Evolutionary conservation across 495 filamentous ascomycete genomes (phyloP), one percentile per base, ranked within the genome.

Genomic region (Pseudevernia furfuracea): DNA sequence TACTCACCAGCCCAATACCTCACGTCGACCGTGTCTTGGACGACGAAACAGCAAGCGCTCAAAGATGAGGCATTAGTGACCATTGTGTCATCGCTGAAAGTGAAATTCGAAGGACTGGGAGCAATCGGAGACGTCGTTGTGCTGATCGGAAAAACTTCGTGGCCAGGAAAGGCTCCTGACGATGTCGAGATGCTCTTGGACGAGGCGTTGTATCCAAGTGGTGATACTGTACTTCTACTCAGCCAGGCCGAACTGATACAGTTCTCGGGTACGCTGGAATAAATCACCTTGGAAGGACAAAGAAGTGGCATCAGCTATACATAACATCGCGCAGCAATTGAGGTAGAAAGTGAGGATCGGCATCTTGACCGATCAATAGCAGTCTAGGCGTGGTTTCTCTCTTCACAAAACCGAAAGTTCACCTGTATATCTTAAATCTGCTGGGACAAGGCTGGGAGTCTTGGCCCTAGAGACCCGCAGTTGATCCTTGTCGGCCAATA

Each of bases 11-110:
- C 25, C 65, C 65, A 67, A 49, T 63, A 67, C 36, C 65, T 63
- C 12, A 58, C 62, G 15, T 67, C 43, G 25, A 67, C 25, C 9
- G 59, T 59, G 37, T 66, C 60, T 58, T 66, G 64, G 15, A 66
- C 64, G n/a, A 66, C 49, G 12, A 66, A 66, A 44, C 64, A 66
- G n/a, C 64, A 66, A 37, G 28, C 19, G 3, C 21, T 30, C 25
- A 4, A 36, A 30, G 52, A 36, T 17, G 57, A 32, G 15, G 63
- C 55, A 21, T 38, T 60, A 6, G 30, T 65, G 41, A 21, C 41
- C 19, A 21, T 4, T 3, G 41, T 44, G 15, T 44, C 41, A 21
- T 44, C 21, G 3, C 8, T 17, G 5, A 44, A 44, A 21, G 41
- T 44, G 4, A 3, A 21, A 44, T 44, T 44, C 1, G 4, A 21